Base-by-base conservation (phyloP, 2,329 filamentous ascomycete species). In the Phialophora expanda region DNA sequence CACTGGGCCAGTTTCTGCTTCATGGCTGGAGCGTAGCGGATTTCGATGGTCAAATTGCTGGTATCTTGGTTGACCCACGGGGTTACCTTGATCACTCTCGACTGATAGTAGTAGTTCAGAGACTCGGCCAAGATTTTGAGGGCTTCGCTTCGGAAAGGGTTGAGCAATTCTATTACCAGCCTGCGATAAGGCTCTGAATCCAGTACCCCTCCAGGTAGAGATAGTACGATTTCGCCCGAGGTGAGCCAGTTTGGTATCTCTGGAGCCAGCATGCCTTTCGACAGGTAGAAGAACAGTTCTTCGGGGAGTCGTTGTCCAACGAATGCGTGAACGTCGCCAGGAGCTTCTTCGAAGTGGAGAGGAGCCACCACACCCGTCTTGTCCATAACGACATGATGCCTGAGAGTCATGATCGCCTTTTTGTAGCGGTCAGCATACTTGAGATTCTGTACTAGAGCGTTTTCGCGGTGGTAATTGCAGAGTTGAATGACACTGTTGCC, bases 281-380 rank as follows among this genome's bases (percentile, higher is more conserved):
- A 93, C 57, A 97, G 84, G 76, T 98, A 98, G 77, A 92, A 90
- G 76, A 94, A 93, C 20, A 98, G 83, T 78, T 99, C 95, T 48
- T 93, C 88, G 0, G 95, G 93, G 4, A 99, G 83, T 66, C 93
- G 90, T 66, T 96, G 87, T n/a, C 93, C 93, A 68, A 97, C 87
- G 75, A 97, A 93, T 74, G 94, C 89, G 75, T 96, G 91, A 70
- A 95, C 89, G 75, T 98, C 93, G 54, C 85, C 86, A 1, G 95
- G 93, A 22, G 93, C 86, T 62, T 87, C 84, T 7, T 91, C 89
- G 62, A 84, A 85, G 72, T 93, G 89, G 73, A 92, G 84, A 17
- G 93, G 90, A 66, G 87, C 86, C 57, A 97, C 85, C 73, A 90
- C 88, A 48, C 95, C 95, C n/a, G 86, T 87, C 62, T 87, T 84